Conservation (phyloP, 805 yeast genomes). For the Metschnikowia kofuensis region DNA sequence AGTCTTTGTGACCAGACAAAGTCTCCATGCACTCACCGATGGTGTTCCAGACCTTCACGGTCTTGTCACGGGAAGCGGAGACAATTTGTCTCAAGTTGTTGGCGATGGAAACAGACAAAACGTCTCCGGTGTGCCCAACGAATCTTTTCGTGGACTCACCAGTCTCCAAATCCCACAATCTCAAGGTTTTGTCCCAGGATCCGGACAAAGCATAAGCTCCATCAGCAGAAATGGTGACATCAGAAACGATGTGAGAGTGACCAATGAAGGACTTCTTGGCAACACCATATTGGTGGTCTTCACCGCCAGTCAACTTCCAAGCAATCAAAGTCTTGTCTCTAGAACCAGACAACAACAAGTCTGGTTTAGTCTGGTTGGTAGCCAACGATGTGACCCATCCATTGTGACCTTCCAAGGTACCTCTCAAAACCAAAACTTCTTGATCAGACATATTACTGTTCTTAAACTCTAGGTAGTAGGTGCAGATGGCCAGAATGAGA, state of each 20-base stretch:
- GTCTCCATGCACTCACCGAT: conserved; percentile 95
- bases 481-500: conserved; percentile 8
- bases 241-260: conserved; percentile 99
- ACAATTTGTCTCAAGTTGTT: conserved; percentile 96
- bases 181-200: conserved; percentile 99
- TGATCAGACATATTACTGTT: conserved; percentile 60
- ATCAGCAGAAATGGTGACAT: conserved; percentile 95
- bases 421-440: conserved; percentile 99
- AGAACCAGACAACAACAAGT: conserved; percentile 95
- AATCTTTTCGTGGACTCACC: conserved; percentile 94
- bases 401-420: conserved; percentile 89
- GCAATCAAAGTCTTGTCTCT: conserved; percentile 98
- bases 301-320: conserved; percentile 96
- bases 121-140: conserved; percentile 98
- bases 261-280: conserved; percentile 97
- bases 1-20: conserved; percentile 94
- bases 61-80: conserved; percentile 98
- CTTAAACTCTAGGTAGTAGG: background rate
- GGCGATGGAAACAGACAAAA: conserved; percentile 93
- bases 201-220: conserved; percentile 97
- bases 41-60: conserved; percentile 99
- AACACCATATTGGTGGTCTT: conserved; percentile 89
- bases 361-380: conserved; percentile 98
- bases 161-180: conserved; percentile 95
- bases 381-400: conserved; percentile 98